A percentile compares a stretch with the other conserved stretches of the same genome.
Evolutionary conservation across 2,329 filamentous ascomycete genomes (phyloP).

Genomic region (Aspergillus sp.): DNA sequence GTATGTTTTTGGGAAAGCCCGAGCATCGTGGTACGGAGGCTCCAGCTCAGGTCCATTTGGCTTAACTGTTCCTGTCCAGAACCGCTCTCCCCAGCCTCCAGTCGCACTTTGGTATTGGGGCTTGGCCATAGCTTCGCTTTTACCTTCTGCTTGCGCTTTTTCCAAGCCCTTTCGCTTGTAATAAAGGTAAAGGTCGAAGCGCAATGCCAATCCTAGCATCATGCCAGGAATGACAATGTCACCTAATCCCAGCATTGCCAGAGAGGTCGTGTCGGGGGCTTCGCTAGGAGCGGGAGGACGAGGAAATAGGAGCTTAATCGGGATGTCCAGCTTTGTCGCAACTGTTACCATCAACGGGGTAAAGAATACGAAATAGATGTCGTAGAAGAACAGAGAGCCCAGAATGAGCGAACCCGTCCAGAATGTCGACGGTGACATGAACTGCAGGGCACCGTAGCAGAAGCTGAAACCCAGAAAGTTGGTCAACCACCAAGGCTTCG

Average conservation of each 20-base stretch:
- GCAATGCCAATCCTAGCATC: slow-evolving; percentile 76
- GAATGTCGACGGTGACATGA: slow-evolving; percentile 87
- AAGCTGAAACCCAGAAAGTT: slow-evolving; percentile 84
- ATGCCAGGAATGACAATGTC: slow-evolving; percentile 91
- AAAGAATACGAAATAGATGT: slow-evolving; percentile 65
- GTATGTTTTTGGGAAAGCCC: slow-evolving; percentile 71
- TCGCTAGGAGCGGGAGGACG: slow-evolving; percentile 48
- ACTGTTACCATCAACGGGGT: slow-evolving; percentile 54
- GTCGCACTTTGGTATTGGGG: slow-evolving; percentile 49
- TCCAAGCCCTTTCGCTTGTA: slow-evolving; percentile 62
- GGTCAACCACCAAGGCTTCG: slow-evolving; percentile 63
- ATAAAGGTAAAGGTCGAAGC: slow-evolving; percentile 84
- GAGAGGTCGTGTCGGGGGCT: slow-evolving; percentile 34
- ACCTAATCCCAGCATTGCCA: slow-evolving; percentile 83
- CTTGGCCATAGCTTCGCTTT: slow-evolving; percentile 18
- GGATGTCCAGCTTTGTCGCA: slow-evolving; percentile 80
- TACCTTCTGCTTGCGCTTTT: slow-evolving; percentile 19
- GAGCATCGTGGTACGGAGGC: slow-evolving; percentile 32
- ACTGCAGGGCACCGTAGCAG: slow-evolving; percentile 71
- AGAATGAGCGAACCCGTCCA: slow-evolving; percentile 72
- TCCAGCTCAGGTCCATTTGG: slow-evolving; percentile 23
- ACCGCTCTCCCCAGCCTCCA: slow-evolving; percentile 72
- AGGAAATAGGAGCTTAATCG: slow-evolving; percentile 84
- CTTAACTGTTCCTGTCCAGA: slow-evolving; percentile 57
- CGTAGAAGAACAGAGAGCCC: slow-evolving; percentile 79